phyloP scores from a whole-genome alignment of 768 basidiomycete species.

The Leccinum aurantiacum region DNA sequence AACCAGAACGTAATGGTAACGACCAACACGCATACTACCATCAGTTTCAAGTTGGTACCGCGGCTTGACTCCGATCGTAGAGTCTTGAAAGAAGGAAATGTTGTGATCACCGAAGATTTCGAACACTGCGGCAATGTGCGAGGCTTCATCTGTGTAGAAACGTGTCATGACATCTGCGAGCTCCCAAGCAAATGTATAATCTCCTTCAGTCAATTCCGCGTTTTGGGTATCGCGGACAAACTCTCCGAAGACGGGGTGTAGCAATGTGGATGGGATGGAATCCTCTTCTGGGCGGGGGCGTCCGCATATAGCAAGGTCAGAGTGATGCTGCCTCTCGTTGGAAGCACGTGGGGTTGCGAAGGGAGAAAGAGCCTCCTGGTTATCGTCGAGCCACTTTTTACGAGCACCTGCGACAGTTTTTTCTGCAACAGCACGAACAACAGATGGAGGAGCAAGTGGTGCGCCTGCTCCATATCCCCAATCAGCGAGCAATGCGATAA shows the following conservation, averaged over 20 bases:
- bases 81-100: no score
- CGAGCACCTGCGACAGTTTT: no score
- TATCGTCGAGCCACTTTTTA: neutral
- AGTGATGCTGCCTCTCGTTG: neutral
- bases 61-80: no score
- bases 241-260: neutral
- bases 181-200: neutral
- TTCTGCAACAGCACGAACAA: neutral
- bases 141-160: no score
- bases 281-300: neutral
- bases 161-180: neutral
- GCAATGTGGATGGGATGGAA: neutral
- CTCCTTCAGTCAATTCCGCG: neutral
- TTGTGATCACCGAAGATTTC: no score
- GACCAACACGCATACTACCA: neutral
- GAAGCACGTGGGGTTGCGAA: no score
- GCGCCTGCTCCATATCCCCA: neutral
- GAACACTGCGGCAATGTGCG: no score
- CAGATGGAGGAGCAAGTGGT: neutral
- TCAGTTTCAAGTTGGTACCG: neutral
- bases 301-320: neutral
- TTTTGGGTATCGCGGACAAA: neutral
- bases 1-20: slow-evolving; percentile 1
- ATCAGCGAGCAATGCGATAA: neutral
- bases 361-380: neutral